phyloP scores from a whole-genome alignment of 352 stramenopile species.

The Thalassiosira exigua region DNA sequence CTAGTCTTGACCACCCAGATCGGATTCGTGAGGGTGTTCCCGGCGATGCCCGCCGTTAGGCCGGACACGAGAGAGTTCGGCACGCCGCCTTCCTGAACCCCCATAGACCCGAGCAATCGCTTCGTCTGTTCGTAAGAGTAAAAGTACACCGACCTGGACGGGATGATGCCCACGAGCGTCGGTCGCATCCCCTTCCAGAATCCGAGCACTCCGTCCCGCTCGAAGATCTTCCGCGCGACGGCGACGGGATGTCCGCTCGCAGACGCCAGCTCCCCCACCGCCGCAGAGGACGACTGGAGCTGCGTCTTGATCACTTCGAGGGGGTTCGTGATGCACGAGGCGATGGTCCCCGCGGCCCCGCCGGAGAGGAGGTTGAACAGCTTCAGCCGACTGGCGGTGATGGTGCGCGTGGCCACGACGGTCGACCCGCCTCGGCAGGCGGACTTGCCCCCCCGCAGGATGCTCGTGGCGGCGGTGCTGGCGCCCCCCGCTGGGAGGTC shows the following conservation, averaged over 20 bases:
- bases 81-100: conserved; percentile 61
- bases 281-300: conserved; percentile 80
- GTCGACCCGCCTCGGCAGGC: conserved; percentile 43
- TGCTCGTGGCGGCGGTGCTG: conserved; percentile 16
- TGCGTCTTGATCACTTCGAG: conserved; percentile 89
- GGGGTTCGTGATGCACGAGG: conserved; percentile 82
- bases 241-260: conserved; percentile 60
- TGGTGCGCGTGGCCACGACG: conserved; percentile 38
- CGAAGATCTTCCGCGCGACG: conserved; percentile 81
- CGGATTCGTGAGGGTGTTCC: conserved; percentile 93
- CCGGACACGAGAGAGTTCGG: conserved; percentile 72
- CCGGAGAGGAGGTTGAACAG: conserved; percentile 79
- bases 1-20: conserved; percentile 98
- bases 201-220: conserved; percentile 75
- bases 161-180: conserved; percentile 87
- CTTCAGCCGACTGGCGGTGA: conserved; percentile 71
- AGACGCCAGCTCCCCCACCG: conserved; percentile 50
- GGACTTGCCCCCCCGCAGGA: conserved; percentile 30
- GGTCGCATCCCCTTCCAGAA: conserved; percentile 82
- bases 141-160: conserved; percentile 86
- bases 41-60: conserved; percentile 73
- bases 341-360: conserved; percentile 80
- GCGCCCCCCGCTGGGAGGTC: conserved; percentile 11
- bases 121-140: conserved; percentile 86
- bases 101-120: conserved; percentile 49